Conservation (phyloP, 192 early-diverging fungal genomes). For the Coemansia sp. region DNA sequence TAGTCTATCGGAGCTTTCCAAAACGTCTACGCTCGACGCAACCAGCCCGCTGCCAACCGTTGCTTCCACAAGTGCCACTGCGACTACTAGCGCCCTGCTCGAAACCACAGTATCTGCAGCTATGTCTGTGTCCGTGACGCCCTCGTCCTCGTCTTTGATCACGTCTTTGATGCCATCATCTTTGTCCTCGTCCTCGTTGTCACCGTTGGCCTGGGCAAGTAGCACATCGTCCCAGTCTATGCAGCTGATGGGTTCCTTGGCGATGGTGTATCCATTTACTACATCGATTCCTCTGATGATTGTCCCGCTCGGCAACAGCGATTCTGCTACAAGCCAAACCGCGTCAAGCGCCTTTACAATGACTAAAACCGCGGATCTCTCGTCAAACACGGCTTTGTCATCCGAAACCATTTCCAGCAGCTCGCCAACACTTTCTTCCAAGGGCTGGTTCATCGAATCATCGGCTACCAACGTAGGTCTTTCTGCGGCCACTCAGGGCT, state of each 20-base stretch:
- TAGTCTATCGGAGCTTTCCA: not conserved
- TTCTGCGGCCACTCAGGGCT: not conserved
- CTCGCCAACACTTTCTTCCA: not conserved
- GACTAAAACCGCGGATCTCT: not conserved
- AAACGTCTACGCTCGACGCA: not conserved
- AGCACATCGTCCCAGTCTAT: not conserved
- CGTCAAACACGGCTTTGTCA: not conserved
- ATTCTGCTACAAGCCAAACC: not conserved
- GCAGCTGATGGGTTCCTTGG: constrained; percentile 20
- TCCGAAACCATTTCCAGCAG: not conserved
- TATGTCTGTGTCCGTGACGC: not conserved
- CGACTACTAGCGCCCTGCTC: too few relatives aligned
- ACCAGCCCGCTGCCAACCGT: not conserved
- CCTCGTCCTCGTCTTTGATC: not conserved
- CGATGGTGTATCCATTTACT: constrained; percentile 21
- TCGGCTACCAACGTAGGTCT: not conserved
- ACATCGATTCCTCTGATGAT: constrained; percentile 29
- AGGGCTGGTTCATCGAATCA: not conserved
- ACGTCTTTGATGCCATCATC: not conserved
- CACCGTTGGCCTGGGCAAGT: not conserved
- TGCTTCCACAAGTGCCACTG: not conserved
- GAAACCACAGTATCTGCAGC: not conserved
- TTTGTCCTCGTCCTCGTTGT: not conserved
- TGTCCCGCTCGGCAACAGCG: constrained; percentile 2
- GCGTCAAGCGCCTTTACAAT: too few relatives aligned